Evolutionary conservation across 495 filamentous ascomycete species (phyloP), one percentile per base, ranked within the genome.

Genomic region (Tetracladium setigerum): DNA sequence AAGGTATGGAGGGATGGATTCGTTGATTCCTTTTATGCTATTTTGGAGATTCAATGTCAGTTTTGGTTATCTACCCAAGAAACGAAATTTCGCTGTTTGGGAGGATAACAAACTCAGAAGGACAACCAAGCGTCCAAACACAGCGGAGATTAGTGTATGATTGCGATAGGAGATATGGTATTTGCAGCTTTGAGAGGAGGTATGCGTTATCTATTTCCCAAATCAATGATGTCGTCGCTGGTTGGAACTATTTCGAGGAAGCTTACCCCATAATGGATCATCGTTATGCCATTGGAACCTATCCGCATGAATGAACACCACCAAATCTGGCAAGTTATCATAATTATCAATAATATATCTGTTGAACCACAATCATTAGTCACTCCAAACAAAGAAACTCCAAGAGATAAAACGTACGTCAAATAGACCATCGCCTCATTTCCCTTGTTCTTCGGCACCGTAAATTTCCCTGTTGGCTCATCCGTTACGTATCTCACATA

Each of bases 141-240:
- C 81, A 84, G 44, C 79, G 79, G n/a, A 83, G 64, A 49, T 81
- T 83, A 39, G 77, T 77, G 53, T 82, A 84, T 38, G 79, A 78
- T 40, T 67, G 59, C 48, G 67, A 54, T 41, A 67, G 67, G 22
- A 83, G 64, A 53, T 82, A 74, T 1, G 70, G 61, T 1, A 76
- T 49, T 41, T 77, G 73, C 50, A 82, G 70, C 38, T 71, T 68
- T 32, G 58, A 64, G 10, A 84, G 64, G 52, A 73, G 69, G 0
- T 67, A 67, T 1, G 64, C 46, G 33, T 35, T 64, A 47, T 71
- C 70, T 27, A 5, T 18, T 5, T 2, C 13, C 3, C 3, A 41
- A 19, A 7, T n/a, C n/a, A 30, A 22, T 5, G 18, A 30, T 41
- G 13, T n/a, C 2, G 4, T 15, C 39, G 7, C n/a, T 14, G 2